phyloP scores from a whole-genome alignment of 192 early-diverging fungal species.

The Entomortierella parvispora region DNA sequence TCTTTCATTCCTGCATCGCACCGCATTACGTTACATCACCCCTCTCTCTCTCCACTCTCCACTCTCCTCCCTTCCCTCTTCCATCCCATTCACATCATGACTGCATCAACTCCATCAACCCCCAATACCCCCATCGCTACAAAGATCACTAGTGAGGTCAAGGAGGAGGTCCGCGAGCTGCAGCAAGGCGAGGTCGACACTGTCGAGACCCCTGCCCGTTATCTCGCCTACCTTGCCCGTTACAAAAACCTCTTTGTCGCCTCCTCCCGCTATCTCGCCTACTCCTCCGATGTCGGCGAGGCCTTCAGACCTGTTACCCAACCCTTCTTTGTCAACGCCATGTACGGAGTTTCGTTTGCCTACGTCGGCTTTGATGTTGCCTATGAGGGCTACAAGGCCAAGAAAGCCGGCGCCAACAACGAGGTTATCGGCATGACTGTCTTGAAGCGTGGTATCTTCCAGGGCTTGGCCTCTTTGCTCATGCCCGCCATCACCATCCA shows the following conservation, averaged over 20 bases:
- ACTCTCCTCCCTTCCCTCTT: background rate
- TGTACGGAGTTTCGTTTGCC: conserved; percentile 69
- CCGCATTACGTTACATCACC: background rate
- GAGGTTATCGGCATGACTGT: conserved; percentile 58
- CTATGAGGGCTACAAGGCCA: conserved; percentile 69
- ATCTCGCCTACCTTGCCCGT: conserved; percentile 63
- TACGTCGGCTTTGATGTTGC: conserved; percentile 71
- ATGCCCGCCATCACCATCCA: conserved; percentile 72
- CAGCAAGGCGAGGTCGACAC: conserved; percentile 54
- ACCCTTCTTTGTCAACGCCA: conserved; percentile 63
- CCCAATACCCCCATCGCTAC: conserved; percentile 22
- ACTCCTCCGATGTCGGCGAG: conserved; percentile 78
- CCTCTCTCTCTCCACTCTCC: background rate
- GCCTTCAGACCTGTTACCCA: conserved; percentile 72
- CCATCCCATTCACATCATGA: conserved; percentile 12
- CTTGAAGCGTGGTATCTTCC: conserved; percentile 69
- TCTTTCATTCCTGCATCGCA: conserved; percentile 2
- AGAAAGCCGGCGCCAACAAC: conserved; percentile 54
- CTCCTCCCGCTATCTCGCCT: conserved; percentile 66
- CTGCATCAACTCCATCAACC: conserved; percentile 13
- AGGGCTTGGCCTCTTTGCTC: conserved; percentile 66
- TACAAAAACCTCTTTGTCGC: conserved; percentile 55
- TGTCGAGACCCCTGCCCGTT: conserved; percentile 60
- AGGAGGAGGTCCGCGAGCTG: conserved; percentile 34
- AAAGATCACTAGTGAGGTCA: conserved; percentile 32